Evolutionary conservation across 1,284 basidiomycete genomes (phyloP).

Genomic region (Moesziomyces sp.): DNA sequence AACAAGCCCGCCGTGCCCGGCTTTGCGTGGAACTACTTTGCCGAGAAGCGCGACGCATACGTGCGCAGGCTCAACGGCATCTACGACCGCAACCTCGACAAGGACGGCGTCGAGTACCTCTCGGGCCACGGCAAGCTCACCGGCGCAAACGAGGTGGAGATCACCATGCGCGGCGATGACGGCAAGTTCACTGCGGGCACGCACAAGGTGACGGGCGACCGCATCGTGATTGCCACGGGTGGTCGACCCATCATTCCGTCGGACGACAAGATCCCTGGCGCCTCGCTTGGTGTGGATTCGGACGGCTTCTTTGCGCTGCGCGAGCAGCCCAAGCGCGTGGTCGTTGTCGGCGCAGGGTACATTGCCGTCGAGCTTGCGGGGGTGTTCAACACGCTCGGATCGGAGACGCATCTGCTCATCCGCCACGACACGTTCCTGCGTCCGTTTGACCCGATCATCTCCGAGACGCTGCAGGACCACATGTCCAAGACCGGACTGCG

Average conservation of each 20-base stretch:
- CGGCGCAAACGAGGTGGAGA: slow-evolving; percentile 60
- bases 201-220: slow-evolving; percentile 63
- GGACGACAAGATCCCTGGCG: slow-evolving; percentile 86
- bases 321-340: slow-evolving; percentile 90
- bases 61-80: slow-evolving; percentile 90
- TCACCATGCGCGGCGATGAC: slow-evolving; percentile 59
- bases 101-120: slow-evolving; percentile 90
- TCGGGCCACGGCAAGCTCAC: slow-evolving; percentile 75
- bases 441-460: slow-evolving; percentile 88
- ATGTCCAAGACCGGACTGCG: slow-evolving; percentile 92
- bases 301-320: slow-evolving; percentile 96
- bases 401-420: slow-evolving; percentile 91
- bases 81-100: slow-evolving; percentile 82
- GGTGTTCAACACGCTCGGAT: slow-evolving; percentile 64
- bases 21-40: slow-evolving; percentile 91
- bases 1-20: slow-evolving; percentile 67
- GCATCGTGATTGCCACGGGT: slow-evolving; percentile 78
- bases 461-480: slow-evolving; percentile 89
- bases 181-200: slow-evolving; percentile 71
- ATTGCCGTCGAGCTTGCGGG: slow-evolving; percentile 83
- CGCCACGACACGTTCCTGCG: slow-evolving; percentile 88
- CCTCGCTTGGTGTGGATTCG: slow-evolving; percentile 86
- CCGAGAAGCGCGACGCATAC: slow-evolving; percentile 94
- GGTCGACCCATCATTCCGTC: slow-evolving; percentile 84
- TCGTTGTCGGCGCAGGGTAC: slow-evolving; percentile 94